Evolutionary conservation across 805 yeast genomes (phyloP).

Genomic region (Sungouiozyma ichnusensis): DNA sequence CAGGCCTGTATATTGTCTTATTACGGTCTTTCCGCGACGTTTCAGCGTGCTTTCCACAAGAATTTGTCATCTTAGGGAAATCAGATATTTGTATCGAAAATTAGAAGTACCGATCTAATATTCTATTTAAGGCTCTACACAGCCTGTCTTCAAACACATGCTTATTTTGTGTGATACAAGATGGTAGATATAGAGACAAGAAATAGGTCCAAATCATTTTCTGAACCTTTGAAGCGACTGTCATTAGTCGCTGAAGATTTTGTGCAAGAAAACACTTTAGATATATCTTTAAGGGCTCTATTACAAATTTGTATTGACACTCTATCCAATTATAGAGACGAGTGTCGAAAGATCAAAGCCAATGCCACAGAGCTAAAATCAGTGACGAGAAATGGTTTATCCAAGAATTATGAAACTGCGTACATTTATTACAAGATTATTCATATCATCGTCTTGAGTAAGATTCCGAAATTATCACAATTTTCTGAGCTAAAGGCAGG

Average conservation of each 20-base stretch:
- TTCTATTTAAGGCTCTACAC: too few relatives aligned
- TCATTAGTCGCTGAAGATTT: slow-evolving; percentile 14
- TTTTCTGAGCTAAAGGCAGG: slow-evolving; percentile 15
- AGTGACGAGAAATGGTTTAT: not conserved
- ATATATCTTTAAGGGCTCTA: slow-evolving; percentile 14
- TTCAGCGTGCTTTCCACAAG: too few relatives aligned
- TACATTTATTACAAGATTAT: slow-evolving; percentile 28
- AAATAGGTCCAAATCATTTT: slow-evolving; percentile 1
- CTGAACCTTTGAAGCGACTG: slow-evolving; percentile 5
- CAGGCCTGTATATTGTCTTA: too few relatives aligned
- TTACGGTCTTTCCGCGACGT: too few relatives aligned
- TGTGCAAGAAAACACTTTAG: slow-evolving; percentile 9
- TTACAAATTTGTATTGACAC: slow-evolving; percentile 26
- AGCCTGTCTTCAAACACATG: not conserved
- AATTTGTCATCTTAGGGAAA: too few relatives aligned
- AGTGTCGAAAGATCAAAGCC: slow-evolving; percentile 17
- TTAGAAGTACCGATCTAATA: too few relatives aligned
- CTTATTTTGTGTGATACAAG: not conserved
- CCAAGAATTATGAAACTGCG: slow-evolving; percentile 22
- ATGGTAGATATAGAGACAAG: not conserved
- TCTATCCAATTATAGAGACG: slow-evolving; percentile 24
- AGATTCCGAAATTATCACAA: slow-evolving; percentile 20
- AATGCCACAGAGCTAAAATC: not conserved
- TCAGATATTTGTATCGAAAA: too few relatives aligned
- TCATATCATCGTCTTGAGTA: slow-evolving; percentile 19